A percentile compares a stretch with the other conserved stretches of the same genome.
Conservation (phyloP, 495 filamentous ascomycete species). For the Talaromyces thailandensis region DNA sequence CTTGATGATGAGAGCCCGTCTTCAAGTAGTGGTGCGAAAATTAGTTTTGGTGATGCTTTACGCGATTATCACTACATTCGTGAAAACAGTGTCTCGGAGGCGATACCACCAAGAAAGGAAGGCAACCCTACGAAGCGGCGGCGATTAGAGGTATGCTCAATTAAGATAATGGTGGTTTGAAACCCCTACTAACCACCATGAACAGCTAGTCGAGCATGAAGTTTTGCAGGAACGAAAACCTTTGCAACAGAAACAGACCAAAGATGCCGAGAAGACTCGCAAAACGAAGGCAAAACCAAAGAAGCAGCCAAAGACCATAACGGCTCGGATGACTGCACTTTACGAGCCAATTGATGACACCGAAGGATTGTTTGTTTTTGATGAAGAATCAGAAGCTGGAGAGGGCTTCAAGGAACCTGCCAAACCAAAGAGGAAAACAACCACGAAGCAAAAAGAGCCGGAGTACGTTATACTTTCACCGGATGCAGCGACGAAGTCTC, state of each 20-base stretch:
- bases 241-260: background rate
- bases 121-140: conserved; percentile 32
- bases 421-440: conserved; percentile 29
- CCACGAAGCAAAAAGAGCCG: conserved; percentile 29
- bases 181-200: background rate
- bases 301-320: conserved; percentile 71
- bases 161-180: background rate
- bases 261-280: background rate
- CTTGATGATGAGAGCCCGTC: conserved; percentile 7
- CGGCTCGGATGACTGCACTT: conserved; percentile 71
- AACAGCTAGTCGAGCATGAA: conserved; percentile 18
- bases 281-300: conserved; percentile 2
- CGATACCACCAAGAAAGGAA: conserved; percentile 6
- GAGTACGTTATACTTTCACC: conserved; percentile 59
- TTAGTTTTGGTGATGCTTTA: conserved; percentile 19
- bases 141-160: conserved; percentile 27
- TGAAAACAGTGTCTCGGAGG: conserved; percentile 6
- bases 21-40: background rate
- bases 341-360: conserved; percentile 33
- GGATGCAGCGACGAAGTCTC: conserved; percentile 53
- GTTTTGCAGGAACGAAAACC: background rate
- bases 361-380: background rate
- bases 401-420: conserved; percentile 14
- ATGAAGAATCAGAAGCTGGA: background rate
- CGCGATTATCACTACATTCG: conserved; percentile 27